phyloP scores from a whole-genome alignment of 371 early-diverging fungal species.

The Mucor saturninus region DNA sequence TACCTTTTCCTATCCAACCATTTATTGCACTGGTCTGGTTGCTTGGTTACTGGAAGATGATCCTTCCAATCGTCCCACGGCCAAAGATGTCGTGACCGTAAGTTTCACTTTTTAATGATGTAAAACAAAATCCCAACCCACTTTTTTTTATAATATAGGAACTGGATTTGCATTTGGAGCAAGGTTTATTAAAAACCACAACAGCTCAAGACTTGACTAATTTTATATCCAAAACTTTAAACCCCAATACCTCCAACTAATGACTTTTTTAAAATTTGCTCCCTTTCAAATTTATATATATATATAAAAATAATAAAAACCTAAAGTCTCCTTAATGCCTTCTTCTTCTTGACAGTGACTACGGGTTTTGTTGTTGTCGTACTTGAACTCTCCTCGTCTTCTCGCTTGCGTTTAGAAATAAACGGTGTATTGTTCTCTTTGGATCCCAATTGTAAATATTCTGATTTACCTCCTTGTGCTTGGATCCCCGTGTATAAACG shows the following conservation, averaged over 20 bases:
- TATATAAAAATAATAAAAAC: neutral
- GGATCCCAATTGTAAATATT: slow-evolving; percentile 23
- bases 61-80: slow-evolving; percentile 42
- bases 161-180: slow-evolving; percentile 47
- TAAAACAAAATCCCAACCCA: neutral
- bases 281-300: neutral
- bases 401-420: neutral
- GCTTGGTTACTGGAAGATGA: slow-evolving; percentile 54
- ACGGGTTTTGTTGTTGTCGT: no score
- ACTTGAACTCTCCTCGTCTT: neutral
- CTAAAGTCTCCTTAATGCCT: slow-evolving; percentile 27
- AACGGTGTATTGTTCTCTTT: neutral
- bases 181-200: slow-evolving; percentile 35
- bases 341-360: slow-evolving; percentile 22
- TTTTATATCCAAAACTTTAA: slow-evolving; percentile 39
- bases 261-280: neutral
- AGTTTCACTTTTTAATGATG: neutral
- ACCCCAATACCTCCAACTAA: neutral
- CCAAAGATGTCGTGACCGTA: slow-evolving; percentile 48
- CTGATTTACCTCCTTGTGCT: slow-evolving; percentile 54
- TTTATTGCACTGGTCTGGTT: slow-evolving; percentile 52
- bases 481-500: slow-evolving; percentile 79
- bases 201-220: slow-evolving; percentile 34
- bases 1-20: slow-evolving; percentile 47
- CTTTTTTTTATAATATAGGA: slow-evolving; percentile 24